These are phyloP conservation scores for Mycosarcoma mackinlayi DNA, from an alignment of 1,284 basidiomycete genomes.

Conservation along the genomic window DNA sequence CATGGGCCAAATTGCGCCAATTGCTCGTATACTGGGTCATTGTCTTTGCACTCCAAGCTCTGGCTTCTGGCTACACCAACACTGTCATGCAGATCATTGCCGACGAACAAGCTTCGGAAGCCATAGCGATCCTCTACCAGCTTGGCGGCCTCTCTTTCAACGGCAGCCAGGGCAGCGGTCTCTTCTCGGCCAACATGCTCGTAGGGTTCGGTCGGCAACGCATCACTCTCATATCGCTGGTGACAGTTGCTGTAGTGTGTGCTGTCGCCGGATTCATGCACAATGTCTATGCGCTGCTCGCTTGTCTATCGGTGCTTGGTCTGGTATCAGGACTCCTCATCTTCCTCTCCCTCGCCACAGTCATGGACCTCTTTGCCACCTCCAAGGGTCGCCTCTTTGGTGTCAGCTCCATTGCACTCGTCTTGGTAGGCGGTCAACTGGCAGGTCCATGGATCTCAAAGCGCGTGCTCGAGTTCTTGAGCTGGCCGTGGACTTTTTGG, in stretches of 20 bases:
- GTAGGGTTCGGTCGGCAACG: conserved; percentile 39
- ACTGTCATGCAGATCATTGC: conserved; percentile 18
- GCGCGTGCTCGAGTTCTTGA: conserved; percentile 20
- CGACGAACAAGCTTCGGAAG: conserved; percentile 9
- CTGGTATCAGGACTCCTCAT: conserved; percentile 27
- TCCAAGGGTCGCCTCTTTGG: conserved; percentile 30
- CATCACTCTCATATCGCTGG: conserved; percentile 23
- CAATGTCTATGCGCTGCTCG: conserved; percentile 15
- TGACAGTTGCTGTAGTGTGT: conserved; percentile 26
- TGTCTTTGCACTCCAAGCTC: conserved; percentile 43
- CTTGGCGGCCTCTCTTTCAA: conserved; percentile 40
- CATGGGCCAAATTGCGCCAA: conserved; percentile 33
- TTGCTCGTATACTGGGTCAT: conserved; percentile 29
- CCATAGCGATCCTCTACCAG: conserved; percentile 5
- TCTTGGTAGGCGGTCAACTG: conserved; percentile 26
- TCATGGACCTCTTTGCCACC: conserved; percentile 46
- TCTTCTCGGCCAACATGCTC: conserved; percentile 40
- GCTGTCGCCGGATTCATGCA: conserved; percentile 44
- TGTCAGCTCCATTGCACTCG: conserved; percentile 17
- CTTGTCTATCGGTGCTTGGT: conserved; percentile 27
- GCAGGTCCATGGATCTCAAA: conserved; percentile 53
- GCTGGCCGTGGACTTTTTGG: conserved; percentile 57
- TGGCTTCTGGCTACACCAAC: conserved; percentile 50
- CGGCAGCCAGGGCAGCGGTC: conserved; percentile 44
- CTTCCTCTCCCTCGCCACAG: conserved; percentile 28